Percentiles rank a stretch among this genome's conserved stretches.
phyloP scores from a whole-genome alignment of 805 yeast species.

The Myxozyma geophila region DNA sequence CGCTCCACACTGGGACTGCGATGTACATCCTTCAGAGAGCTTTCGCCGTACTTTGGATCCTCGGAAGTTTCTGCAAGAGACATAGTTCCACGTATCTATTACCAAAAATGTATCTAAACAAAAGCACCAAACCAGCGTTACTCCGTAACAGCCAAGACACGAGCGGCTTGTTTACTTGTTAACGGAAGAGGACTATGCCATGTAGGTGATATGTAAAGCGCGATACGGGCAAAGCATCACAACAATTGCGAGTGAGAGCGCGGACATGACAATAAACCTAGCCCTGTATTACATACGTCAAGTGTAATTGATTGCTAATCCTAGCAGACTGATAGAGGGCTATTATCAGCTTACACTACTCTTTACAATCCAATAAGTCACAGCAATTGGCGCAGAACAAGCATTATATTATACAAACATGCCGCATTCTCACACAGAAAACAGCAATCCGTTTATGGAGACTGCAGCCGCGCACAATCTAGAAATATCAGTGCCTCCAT shows the following conservation, averaged over 20 bases:
- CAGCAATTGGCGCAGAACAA: not conserved
- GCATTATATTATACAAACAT: not conserved
- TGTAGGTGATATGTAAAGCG: slow-evolving; percentile 4
- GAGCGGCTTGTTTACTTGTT: slow-evolving; percentile 2
- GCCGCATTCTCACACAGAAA: not conserved
- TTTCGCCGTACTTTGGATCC: slow-evolving; percentile 5
- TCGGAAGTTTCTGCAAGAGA: not conserved
- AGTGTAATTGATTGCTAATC: too few species aligned
- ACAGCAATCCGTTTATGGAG: not conserved
- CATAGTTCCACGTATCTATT: too few species aligned
- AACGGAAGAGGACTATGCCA: not conserved
- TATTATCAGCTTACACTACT: too few species aligned
- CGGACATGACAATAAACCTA: not conserved
- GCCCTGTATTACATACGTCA: not conserved
- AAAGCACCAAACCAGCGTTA: too few species aligned
- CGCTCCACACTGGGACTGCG: not conserved
- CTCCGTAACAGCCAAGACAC: too few species aligned
- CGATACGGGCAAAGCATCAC: slow-evolving; percentile 11
- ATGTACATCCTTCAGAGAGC: slow-evolving; percentile 1
- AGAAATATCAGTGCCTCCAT: slow-evolving; percentile 24
- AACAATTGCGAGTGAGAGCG: not conserved
- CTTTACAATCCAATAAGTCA: too few species aligned
- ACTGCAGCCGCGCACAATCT: slow-evolving; percentile 24
- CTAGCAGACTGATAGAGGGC: too few species aligned
- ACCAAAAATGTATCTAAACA: too few species aligned